Evolutionary conservation across 345 rosid genomes (phyloP).

Genomic region (Salix caprea): DNA sequence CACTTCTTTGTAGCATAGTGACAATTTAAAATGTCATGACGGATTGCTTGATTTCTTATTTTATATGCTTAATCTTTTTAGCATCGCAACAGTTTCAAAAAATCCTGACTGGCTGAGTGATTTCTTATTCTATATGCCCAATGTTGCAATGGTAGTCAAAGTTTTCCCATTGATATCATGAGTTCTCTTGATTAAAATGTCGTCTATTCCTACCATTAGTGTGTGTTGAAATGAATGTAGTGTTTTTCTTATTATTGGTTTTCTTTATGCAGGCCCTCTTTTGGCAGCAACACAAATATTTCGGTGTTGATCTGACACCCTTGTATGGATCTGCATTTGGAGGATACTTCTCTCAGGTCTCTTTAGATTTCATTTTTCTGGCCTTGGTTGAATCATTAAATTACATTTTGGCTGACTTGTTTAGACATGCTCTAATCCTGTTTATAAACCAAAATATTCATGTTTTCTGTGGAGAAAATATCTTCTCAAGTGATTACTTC

Average conservation of each 20-base stretch:
- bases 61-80: background rate
- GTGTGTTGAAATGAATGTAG: background rate
- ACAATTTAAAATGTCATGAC: background rate
- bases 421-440: background rate
- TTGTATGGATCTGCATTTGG: conserved; percentile 76
- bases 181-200: background rate
- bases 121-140: background rate
- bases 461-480: background rate
- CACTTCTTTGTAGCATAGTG: background rate
- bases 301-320: conserved; percentile 85
- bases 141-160: background rate
- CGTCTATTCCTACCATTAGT: background rate
- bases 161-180: background rate
- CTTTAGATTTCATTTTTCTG: background rate
- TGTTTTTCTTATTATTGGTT: background rate
- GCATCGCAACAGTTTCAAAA: too few species aligned
- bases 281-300: conserved; percentile 95
- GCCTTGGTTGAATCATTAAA: background rate
- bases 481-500: background rate
- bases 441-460: background rate
- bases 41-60: background rate
- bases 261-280: conserved; percentile 65
- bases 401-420: background rate
- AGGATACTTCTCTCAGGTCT: conserved; percentile 96
- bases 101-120: background rate